Evolutionary conservation across 331 rosid species (phyloP).

Genomic region (Quercus tomentella): DNA sequence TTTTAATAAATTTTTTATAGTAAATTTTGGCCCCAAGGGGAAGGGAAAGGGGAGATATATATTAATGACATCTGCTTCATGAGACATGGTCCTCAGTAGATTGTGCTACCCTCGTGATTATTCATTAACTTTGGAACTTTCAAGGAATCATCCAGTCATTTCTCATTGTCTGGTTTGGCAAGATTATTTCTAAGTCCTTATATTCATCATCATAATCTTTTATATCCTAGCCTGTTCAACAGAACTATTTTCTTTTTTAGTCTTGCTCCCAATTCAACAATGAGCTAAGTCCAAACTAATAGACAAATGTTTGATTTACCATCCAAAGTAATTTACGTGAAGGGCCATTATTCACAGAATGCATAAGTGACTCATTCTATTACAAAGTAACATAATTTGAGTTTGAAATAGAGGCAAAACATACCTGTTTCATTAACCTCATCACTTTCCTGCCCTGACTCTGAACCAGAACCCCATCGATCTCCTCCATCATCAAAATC

Average conservation of each 20-base stretch:
- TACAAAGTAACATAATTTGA: not conserved
- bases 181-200: not conserved
- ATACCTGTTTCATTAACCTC: slow-evolving; percentile 51
- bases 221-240: not conserved
- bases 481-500: slow-evolving; percentile 77
- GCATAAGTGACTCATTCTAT: not conserved
- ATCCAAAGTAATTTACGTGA: not conserved
- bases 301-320: not conserved
- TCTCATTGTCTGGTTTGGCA: not conserved
- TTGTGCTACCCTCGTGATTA: no score
- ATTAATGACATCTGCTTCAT: no score
- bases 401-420: not conserved
- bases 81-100: no score
- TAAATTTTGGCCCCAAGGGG: no score
- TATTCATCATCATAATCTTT: not conserved
- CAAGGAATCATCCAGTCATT: not conserved
- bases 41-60: no score
- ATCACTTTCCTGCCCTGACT: slow-evolving; percentile 53
- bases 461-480: slow-evolving; percentile 73
- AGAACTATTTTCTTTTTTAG: not conserved
- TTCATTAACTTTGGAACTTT: not conserved
- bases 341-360: not conserved
- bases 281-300: not conserved
- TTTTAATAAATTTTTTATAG: no score
- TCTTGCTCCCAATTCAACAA: not conserved